Base-by-base conservation (phyloP, 192 early-diverging fungal species). In the Backusella liffmaniae region DNA sequence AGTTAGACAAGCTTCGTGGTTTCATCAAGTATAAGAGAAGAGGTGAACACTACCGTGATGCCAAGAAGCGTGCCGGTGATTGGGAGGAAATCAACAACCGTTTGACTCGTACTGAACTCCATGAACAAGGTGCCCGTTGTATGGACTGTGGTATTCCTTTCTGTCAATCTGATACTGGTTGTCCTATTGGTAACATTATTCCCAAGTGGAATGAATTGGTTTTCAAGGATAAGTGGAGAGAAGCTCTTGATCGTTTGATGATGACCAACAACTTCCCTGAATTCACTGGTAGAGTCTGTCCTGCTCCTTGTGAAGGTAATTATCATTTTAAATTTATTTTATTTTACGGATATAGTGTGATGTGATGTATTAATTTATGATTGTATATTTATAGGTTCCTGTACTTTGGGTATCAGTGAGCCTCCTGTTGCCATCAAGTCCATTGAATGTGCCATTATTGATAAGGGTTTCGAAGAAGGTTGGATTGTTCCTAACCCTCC, bases 181-280 rank as follows among this genome's bases (percentile, higher is more conserved):
- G 98, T 81, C 98, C 98, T 30, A 96, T 99, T 66, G 95, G 98
- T 75, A 99, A 99, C 86, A 92, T 99, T 66, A 98, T 99, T 77
- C 98, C 98, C 70, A 97, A 97, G 87, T 99, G 96, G 96, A 99
- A 99, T 83, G 97, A 99, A 66, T 86, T 99, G 18, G 93, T 99
- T 34, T 99, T 94, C 89, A 92, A 92, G 82, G 88, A 97, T 86
- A 94, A 97, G 80, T 99, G 98, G 98, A 88, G 93, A 82, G 96
- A 96, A 10, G 98, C 98, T 16, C 89, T 97, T 39, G 91, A 95
- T 73, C 93, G 98, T 39, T 87, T 99, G 71, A 85, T 96, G 75
- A 91, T 97, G 86, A 99, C 98, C 75, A 98, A 97, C 90, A 99
- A 99, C 88, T 99, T 99, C 89, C 98, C 98, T 65, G 98, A 99